These are phyloP conservation scores for Russula vinacea DNA, from an alignment of 768 basidiomycete genomes.

Conservation along the genomic window DNA sequence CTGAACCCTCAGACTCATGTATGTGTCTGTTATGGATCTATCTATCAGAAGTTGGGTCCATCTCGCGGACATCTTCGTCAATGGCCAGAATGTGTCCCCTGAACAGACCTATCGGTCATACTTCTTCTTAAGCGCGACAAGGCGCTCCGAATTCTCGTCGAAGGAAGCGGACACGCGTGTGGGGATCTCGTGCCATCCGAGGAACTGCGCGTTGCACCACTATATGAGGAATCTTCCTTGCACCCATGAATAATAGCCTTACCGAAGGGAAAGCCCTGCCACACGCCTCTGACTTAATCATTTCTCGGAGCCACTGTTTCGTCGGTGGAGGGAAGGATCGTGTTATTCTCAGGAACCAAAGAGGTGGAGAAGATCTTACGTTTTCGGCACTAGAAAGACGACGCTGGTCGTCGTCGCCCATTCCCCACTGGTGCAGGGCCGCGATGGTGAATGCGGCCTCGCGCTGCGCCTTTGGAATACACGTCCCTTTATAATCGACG, in stretches of 20 bases:
- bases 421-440: slow-evolving; percentile 91
- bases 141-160: slow-evolving; percentile 70
- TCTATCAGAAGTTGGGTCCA: slow-evolving; percentile 42
- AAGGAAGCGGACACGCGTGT: slow-evolving; percentile 62
- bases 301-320: slow-evolving; percentile 71
- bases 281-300: slow-evolving; percentile 63
- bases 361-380: slow-evolving; percentile 40
- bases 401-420: slow-evolving; percentile 71
- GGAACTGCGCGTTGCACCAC: slow-evolving; percentile 50
- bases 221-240: slow-evolving; percentile 5
- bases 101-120: slow-evolving; percentile 77
- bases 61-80: slow-evolving; percentile 49
- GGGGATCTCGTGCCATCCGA: slow-evolving; percentile 66
- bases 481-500: slow-evolving; percentile 65
- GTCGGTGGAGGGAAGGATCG: background rate
- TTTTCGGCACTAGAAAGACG: slow-evolving; percentile 82
- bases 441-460: slow-evolving; percentile 82
- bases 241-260: slow-evolving; percentile 37
- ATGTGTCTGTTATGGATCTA: background rate
- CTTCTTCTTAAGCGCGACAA: slow-evolving; percentile 64
- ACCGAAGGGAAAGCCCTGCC: slow-evolving; percentile 87
- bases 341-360: slow-evolving; percentile 18
- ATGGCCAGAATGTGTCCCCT: slow-evolving; percentile 82
- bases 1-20: no score
- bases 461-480: slow-evolving; percentile 74